Conservation (phyloP, 305 asterid genomes). For the Fraxinus xanthoxyloides region DNA sequence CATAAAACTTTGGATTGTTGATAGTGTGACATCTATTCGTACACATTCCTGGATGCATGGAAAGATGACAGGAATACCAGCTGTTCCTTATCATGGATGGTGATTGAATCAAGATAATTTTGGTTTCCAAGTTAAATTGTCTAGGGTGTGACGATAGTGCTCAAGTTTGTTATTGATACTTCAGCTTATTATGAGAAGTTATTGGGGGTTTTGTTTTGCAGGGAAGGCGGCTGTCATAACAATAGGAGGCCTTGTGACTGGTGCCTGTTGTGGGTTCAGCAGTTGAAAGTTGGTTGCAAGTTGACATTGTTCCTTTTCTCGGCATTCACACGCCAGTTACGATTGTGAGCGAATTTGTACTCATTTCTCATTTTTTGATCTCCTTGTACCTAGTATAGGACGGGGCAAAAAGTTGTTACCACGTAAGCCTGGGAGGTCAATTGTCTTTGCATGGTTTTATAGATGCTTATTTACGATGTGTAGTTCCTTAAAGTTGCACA, state of each 20-base stretch:
- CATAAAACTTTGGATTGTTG: background rate
- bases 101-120: background rate
- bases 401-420: conserved; percentile 19
- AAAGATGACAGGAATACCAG: background rate
- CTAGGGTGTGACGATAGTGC: background rate
- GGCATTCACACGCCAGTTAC: conserved; percentile 90
- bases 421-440: conserved; percentile 25
- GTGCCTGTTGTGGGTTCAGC: conserved; percentile 97
- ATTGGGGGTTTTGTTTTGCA: conserved; percentile 32
- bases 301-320: conserved; percentile 86
- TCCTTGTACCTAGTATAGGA: conserved; percentile 76
- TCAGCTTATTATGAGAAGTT: background rate
- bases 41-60: background rate
- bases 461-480: conserved; percentile 39
- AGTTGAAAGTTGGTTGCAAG: conserved; percentile 93
- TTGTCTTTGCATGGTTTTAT: conserved; percentile 16
- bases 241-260: conserved; percentile 94
- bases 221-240: conserved; percentile 90
- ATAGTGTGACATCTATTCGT: background rate
- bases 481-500: conserved; percentile 38
- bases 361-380: conserved; percentile 79
- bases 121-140: background rate
- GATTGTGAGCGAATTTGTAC: conserved; percentile 78
- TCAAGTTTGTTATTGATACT: background rate
- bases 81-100: background rate